Conservation (phyloP, 805 yeast species). For the Scheffersomyces ergatensis region DNA sequence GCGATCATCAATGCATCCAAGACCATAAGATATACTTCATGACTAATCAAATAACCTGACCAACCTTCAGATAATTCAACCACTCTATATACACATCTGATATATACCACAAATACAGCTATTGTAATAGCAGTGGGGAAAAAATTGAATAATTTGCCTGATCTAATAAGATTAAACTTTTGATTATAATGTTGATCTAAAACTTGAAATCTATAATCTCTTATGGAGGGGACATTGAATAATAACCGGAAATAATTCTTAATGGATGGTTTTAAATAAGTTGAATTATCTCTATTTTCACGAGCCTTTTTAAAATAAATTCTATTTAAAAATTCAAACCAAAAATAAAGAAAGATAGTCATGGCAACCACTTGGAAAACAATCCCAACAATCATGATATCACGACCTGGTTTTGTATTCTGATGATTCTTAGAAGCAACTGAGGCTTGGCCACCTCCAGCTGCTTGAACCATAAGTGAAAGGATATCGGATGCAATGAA, state of each 20-base stretch:
- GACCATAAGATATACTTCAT: slow-evolving; percentile 35
- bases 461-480: slow-evolving; percentile 37
- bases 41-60: slow-evolving; percentile 31
- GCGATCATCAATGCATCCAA: slow-evolving; percentile 40
- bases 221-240: slow-evolving; percentile 21
- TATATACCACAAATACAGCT: slow-evolving; percentile 31
- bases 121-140: slow-evolving; percentile 33
- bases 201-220: slow-evolving; percentile 15
- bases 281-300: slow-evolving; percentile 6
- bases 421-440: slow-evolving; percentile 19
- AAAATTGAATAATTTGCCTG: slow-evolving; percentile 23
- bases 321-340: slow-evolving; percentile 34
- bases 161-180: slow-evolving; percentile 20
- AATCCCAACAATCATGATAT: slow-evolving; percentile 39
- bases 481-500: slow-evolving; percentile 37
- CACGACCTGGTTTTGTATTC: slow-evolving; percentile 29
- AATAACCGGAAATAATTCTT: slow-evolving; percentile 26
- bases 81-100: slow-evolving; percentile 38
- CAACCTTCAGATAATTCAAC: slow-evolving; percentile 40
- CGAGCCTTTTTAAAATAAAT: slow-evolving; percentile 25
- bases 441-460: slow-evolving; percentile 35
- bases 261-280: slow-evolving; percentile 17
- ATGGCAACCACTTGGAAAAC: slow-evolving; percentile 36
- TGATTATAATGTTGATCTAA: slow-evolving; percentile 32
- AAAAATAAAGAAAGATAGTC: slow-evolving; percentile 33